Evolutionary conservation across 345 rosid genomes (phyloP), one percentile per base, ranked within the genome.

Genomic region (Carallia pectinifolia): DNA sequence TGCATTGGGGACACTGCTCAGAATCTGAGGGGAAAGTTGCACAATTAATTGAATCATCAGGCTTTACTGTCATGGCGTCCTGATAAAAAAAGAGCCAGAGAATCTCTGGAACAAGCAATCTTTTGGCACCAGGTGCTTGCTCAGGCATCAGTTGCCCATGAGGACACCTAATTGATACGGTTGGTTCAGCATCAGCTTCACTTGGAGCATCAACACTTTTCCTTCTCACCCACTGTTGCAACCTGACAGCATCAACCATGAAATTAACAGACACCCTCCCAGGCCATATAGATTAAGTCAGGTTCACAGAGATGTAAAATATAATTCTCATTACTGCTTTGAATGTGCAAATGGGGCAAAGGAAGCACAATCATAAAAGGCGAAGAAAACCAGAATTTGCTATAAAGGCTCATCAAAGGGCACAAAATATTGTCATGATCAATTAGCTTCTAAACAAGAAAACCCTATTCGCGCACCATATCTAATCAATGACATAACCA

Each of bases 181-280:
- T 86, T 69, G 99, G 97, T 19, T 90, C 96, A 7, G 85, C 87
- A 85, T 95, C 99, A 64, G 89, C 93, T 84, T 92, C 99, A 79
- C 80, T 81, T 48, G 99, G 97, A 65, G 97, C 89, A 80, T 95
- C 97, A 66, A 85, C 74, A 81, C 86, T 89, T 86, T 90, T 95
- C 76, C 99, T 87, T 82, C 87, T 92, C 48, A 85, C 75, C 99
- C 99, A 95, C 68, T 92, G 97, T 62, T 95, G 97, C 80, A 95
- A 84, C 99, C 99, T 95, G 50, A 78, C 67, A 84, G 65, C 74
- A 29, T 54, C 33, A 40, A 58, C 71, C 29, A 44, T 3, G 39
- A 48, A 44, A 50, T 71, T 56, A 74, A 60, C 18, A 60, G 15
- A 77, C 16, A 16, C 60, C 53, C 62, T 10, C 56, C 19, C 54